Percentiles rank a stretch among this genome's conserved stretches.
Conservation (phyloP, 768 basidiomycete genomes). For the Amylocystis lapponica region DNA sequence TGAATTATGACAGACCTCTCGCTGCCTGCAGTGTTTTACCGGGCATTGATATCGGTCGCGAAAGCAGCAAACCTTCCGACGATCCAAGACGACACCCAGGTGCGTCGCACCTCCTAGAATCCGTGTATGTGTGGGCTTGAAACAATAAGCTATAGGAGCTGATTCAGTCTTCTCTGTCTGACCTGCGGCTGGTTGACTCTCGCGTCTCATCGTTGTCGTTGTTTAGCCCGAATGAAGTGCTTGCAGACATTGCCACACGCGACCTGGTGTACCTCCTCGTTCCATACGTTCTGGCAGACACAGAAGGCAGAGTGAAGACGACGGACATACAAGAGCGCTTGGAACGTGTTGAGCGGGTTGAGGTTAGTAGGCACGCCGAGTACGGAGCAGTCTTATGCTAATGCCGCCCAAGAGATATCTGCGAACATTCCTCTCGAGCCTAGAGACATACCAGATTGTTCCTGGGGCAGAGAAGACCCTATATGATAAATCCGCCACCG, state of each 20-base stretch:
- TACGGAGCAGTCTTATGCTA: too few species aligned
- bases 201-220: conserved; percentile 58
- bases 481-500: conserved; percentile 41
- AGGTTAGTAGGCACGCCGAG: conserved; percentile 39
- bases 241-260: conserved; percentile 76
- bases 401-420: conserved; percentile 7
- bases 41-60: conserved; percentile 32
- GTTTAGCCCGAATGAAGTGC: conserved; percentile 78
- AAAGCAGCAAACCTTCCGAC: conserved; percentile 36
- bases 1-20: conserved; percentile 26
- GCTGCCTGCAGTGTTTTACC: conserved; percentile 34
- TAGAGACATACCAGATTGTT: conserved; percentile 66
- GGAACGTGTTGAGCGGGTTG: conserved; percentile 43
- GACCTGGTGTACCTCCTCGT: conserved; percentile 74
- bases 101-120: conserved; percentile 5
- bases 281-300: conserved; percentile 61
- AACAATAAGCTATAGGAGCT: conserved; percentile 44
- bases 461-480: conserved; percentile 54
- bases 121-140: too few species aligned
- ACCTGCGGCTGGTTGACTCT: conserved; percentile 48
- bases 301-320: conserved; percentile 53
- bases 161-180: conserved; percentile 45
- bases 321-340: conserved; percentile 55
- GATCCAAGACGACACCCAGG: conserved; percentile 42
- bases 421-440: conserved; percentile 27